Percentiles rank a stretch among this genome's conserved stretches.
phyloP scores from a whole-genome alignment of 345 rosid species.

The Litchi chinensis region DNA sequence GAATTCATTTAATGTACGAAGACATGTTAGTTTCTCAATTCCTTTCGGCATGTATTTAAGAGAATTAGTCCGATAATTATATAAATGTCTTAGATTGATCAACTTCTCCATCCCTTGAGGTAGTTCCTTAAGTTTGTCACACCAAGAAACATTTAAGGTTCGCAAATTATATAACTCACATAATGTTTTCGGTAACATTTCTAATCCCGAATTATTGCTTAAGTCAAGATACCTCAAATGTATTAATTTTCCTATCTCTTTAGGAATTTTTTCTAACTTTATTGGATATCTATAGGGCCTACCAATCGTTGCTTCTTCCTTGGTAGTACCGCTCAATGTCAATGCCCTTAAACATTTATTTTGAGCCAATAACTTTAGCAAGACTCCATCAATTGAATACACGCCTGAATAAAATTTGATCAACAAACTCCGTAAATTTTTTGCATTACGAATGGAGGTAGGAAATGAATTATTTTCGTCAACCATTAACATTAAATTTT shows the following conservation, averaged over 20 bases:
- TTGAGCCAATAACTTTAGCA: too few relatives aligned
- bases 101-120: conserved; percentile 23
- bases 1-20: too few relatives aligned
- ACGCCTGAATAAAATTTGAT: background rate
- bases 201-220: background rate
- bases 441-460: background rate
- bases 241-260: conserved; percentile 12
- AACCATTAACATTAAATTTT: conserved; percentile 17
- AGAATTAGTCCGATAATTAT: background rate
- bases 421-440: too few relatives aligned
- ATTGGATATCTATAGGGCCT: background rate
- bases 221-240: conserved; percentile 28
- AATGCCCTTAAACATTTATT: too few relatives aligned
- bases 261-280: conserved; percentile 19
- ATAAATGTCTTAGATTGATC: conserved; percentile 16
- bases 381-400: too few relatives aligned
- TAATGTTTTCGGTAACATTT: conserved; percentile 21
- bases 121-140: background rate
- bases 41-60: background rate
- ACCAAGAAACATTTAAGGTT: background rate
- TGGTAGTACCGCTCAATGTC: background rate
- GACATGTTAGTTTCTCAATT: too few relatives aligned
- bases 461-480: background rate
- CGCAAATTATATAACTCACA: conserved; percentile 24
- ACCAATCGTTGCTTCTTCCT: background rate